Percentiles rank a stretch among this genome's conserved stretches.
phyloP scores from a whole-genome alignment of 2,329 filamentous ascomycete genomes.

The Lasiodiplodia citricola region DNA sequence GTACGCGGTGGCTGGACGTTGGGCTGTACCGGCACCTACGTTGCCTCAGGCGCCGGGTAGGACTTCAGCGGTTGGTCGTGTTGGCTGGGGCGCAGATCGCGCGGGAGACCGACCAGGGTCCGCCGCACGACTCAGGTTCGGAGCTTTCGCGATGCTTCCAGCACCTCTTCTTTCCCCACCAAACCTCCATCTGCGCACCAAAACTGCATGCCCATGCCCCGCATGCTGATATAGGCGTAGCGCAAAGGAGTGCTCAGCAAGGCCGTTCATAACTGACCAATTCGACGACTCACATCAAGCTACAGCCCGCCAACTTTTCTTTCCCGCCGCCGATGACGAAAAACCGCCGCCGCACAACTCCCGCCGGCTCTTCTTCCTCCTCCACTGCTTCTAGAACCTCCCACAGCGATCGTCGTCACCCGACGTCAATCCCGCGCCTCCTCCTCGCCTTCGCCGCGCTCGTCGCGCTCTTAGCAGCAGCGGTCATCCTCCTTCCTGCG shows the following conservation, averaged over 20 bases:
- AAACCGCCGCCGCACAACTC: not conserved
- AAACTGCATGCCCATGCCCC: not conserved
- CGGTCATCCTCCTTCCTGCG: not conserved
- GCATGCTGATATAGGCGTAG: not conserved
- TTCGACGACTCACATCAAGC: not conserved
- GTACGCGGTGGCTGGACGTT: not conserved
- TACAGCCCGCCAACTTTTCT: not conserved
- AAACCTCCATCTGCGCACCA: not conserved
- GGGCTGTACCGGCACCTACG: not conserved
- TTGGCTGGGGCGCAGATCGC: too few relatives aligned
- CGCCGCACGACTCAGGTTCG: not conserved
- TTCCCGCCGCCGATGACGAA: not conserved
- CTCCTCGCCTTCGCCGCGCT: not conserved
- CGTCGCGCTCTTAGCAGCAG: not conserved
- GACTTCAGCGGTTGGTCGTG: not conserved
- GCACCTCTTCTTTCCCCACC: not conserved
- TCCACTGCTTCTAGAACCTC: constrained; percentile 15
- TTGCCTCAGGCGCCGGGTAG: not conserved
- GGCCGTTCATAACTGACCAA: not conserved
- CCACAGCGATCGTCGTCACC: not conserved
- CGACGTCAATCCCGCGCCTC: not conserved
- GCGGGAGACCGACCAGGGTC: too few relatives aligned
- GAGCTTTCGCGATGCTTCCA: constrained; percentile 17
- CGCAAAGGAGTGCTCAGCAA: not conserved
- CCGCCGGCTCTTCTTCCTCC: not conserved